Evolutionary conservation across 805 yeast species (phyloP).

Genomic region (Yarrowia sp.): DNA sequence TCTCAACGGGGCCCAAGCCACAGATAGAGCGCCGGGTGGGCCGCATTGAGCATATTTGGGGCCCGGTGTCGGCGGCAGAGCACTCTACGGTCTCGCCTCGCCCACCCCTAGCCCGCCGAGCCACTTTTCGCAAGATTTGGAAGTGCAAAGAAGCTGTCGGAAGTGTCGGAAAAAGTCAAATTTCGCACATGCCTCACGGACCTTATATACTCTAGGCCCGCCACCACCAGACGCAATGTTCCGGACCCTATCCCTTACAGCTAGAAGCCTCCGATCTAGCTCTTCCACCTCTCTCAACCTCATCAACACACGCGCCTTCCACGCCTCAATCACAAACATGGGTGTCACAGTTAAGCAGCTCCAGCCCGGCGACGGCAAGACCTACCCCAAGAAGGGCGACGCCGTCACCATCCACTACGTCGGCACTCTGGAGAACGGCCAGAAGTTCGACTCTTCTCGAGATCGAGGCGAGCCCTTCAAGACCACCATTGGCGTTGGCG

Average conservation of each 20-base stretch:
- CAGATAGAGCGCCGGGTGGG: too few relatives aligned
- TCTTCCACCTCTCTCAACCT: not conserved
- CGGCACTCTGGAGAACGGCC: constrained; percentile 93
- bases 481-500: constrained; percentile 91
- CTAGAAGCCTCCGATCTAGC: constrained; percentile 25
- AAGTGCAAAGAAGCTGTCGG: constrained; percentile 15
- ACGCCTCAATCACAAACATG: constrained; percentile 34
- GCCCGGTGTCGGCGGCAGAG: too few relatives aligned
- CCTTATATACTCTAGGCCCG: constrained; percentile 21
- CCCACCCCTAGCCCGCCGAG: too few relatives aligned
- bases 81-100: too few relatives aligned
- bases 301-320: constrained; percentile 11
- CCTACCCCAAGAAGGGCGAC: constrained; percentile 86
- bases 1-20: too few relatives aligned
- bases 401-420: constrained; percentile 90
- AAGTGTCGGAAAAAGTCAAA: constrained; percentile 17
- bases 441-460: constrained; percentile 91
- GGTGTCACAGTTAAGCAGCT: constrained; percentile 42
- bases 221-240: constrained; percentile 22
- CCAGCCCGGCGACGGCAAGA: constrained; percentile 72
- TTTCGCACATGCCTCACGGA: constrained; percentile 11
- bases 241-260: constrained; percentile 23
- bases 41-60: too few relatives aligned
- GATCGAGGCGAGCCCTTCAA: constrained; percentile 96
- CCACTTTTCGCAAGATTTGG: too few relatives aligned